Evolutionary conservation across 208 protist genomes (phyloP).

Genomic region (Trypanosoma grayi): DNA sequence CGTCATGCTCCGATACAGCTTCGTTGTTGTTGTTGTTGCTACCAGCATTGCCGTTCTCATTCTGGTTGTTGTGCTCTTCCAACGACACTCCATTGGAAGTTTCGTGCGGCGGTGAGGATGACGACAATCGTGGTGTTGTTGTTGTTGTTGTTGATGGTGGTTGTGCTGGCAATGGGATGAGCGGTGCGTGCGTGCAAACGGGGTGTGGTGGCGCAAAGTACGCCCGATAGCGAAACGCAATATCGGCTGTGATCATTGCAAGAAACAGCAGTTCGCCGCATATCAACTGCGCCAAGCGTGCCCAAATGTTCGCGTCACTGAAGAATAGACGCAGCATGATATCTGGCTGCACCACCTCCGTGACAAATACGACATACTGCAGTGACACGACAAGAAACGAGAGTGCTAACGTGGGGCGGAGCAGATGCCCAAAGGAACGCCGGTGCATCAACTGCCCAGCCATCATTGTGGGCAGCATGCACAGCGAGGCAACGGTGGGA

Average conservation of each 20-base stretch:
- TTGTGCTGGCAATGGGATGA: background rate
- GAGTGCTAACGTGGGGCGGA: conserved; percentile 9
- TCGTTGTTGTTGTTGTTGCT: background rate
- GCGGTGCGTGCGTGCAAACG: background rate
- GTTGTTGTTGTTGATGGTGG: background rate
- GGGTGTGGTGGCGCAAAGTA: background rate
- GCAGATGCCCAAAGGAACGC: conserved; percentile 1
- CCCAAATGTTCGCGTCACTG: conserved; percentile 6
- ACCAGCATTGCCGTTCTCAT: background rate
- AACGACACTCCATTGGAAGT: background rate
- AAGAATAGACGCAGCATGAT: conserved; percentile 20
- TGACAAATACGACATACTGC: conserved; percentile 24
- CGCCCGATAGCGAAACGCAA: background rate
- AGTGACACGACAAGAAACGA: conserved; percentile 2
- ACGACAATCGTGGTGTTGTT: background rate
- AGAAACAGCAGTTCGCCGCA: conserved; percentile 21
- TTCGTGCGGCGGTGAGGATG: background rate
- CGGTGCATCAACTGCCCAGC: conserved; percentile 15
- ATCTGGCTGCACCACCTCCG: background rate
- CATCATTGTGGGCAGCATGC: conserved; percentile 24
- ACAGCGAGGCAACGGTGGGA: conserved; percentile 15
- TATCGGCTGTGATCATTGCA: conserved; percentile 7
- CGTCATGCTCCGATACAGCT: background rate
- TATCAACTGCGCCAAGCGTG: conserved; percentile 13
- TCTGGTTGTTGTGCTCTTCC: background rate